phyloP scores from a whole-genome alignment of 345 rosid species.

The Leavenworthia alabamica region DNA sequence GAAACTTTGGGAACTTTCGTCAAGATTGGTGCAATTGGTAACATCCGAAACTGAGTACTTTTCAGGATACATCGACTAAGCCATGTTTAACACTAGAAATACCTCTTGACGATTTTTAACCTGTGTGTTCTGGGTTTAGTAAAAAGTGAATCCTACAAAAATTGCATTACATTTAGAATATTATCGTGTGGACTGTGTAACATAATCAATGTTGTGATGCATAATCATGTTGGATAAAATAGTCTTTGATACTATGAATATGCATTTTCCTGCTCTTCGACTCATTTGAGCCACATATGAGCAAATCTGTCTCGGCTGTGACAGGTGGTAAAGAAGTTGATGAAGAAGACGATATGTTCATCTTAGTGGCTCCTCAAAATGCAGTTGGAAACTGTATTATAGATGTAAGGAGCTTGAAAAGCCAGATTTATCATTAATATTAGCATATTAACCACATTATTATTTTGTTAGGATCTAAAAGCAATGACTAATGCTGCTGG shows the following conservation, averaged over 20 bases:
- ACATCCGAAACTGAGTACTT: neutral
- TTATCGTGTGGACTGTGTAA: neutral
- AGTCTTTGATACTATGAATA: neutral
- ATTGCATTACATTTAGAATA: neutral
- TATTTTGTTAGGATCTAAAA: constrained; percentile 55
- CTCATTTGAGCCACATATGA: constrained; percentile 3
- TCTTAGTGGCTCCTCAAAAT: constrained; percentile 93
- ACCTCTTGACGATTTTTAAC: neutral
- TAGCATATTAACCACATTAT: neutral
- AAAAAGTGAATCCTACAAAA: constrained; percentile 1
- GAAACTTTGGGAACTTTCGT: constrained; percentile 77
- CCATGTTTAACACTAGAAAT: neutral
- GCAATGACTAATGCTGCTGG: constrained; percentile 96
- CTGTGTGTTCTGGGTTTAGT: neutral
- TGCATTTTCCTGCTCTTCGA: neutral
- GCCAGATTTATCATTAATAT: neutral
- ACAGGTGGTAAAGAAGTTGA: constrained; percentile 81
- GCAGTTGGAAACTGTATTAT: constrained; percentile 95
- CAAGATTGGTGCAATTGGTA: constrained; percentile 85
- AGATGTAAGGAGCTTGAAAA: constrained; percentile 47
- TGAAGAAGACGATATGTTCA: constrained; percentile 80
- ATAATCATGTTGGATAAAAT: neutral
- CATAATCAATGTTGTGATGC: neutral
- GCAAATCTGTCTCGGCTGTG: neutral
- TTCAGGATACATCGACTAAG: neutral